Evolutionary conservation across 1,284 basidiomycete genomes (phyloP).

Genomic region (Golubevia pallescens): DNA sequence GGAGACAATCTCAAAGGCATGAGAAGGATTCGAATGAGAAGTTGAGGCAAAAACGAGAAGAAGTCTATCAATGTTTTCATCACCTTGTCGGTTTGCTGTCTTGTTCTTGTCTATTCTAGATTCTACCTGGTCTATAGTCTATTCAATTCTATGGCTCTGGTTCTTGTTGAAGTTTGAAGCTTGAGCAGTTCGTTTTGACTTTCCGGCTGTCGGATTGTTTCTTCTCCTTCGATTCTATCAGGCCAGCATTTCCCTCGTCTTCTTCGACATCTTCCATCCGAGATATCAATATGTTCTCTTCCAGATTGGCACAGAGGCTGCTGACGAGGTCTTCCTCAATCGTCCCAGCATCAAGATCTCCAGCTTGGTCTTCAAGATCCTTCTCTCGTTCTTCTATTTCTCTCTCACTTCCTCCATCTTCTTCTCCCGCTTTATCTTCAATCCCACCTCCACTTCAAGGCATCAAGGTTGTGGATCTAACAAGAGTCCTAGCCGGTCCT

Average conservation of each 20-base stretch:
- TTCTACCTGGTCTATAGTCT: too few relatives aligned
- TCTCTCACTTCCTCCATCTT: background rate
- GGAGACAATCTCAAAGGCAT: background rate
- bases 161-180: too few relatives aligned
- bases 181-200: too few relatives aligned
- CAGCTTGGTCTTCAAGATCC: background rate
- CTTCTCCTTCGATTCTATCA: background rate
- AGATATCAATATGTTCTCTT: constrained; percentile 1
- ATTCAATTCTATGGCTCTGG: too few relatives aligned
- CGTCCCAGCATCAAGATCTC: background rate
- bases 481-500: constrained; percentile 86
- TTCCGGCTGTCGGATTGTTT: background rate
- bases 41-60: background rate
- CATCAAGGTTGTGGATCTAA: constrained; percentile 81
- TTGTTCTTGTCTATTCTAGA: too few relatives aligned
- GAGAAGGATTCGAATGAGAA: background rate
- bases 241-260: background rate
- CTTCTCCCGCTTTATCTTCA: background rate
- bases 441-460: constrained; percentile 75
- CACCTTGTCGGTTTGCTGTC: too few relatives aligned
- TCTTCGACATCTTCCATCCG: background rate
- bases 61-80: background rate
- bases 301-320: background rate
- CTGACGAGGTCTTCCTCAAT: background rate
- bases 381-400: background rate